These are phyloP conservation scores for Solanum hybrid DNA, from an alignment of 305 asterid genomes.

Conservation along the genomic window DNA sequence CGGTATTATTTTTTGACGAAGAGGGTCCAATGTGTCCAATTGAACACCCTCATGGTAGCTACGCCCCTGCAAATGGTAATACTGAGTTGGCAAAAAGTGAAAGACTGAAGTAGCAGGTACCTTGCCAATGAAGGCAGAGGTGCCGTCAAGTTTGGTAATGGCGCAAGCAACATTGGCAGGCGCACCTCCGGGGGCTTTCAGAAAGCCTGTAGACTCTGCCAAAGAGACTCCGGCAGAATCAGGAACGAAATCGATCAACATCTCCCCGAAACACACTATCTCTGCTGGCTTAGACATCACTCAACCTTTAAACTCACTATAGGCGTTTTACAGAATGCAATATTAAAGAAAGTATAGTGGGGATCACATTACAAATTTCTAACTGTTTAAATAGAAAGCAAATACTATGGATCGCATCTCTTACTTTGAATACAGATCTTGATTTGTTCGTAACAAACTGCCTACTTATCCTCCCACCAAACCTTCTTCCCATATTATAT, in stretches of 20 bases:
- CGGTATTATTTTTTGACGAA: too few relatives aligned
- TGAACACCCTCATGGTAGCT: neutral
- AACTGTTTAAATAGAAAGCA: neutral
- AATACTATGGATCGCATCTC: neutral
- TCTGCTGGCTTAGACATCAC: constrained; percentile 9
- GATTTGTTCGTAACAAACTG: neutral
- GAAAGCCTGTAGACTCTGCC: constrained; percentile 27
- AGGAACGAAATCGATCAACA: constrained; percentile 33
- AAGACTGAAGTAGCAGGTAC: neutral
- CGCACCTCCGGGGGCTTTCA: constrained; percentile 39
- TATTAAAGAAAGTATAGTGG: neutral
- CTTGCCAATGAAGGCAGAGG: constrained; percentile 31
- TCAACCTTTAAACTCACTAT: neutral
- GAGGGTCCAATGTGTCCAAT: neutral
- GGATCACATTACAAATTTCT: neutral
- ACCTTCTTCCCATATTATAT: neutral
- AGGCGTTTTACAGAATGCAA: neutral
- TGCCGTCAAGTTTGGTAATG: constrained; percentile 22
- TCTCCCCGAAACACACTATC: constrained; percentile 28
- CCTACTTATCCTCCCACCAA: neutral
- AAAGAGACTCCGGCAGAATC: constrained; percentile 26
- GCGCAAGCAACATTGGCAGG: constrained; percentile 42
- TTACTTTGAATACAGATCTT: neutral
- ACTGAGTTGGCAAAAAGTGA: neutral
- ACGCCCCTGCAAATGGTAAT: neutral